Evolutionary conservation across 352 stramenopile genomes (phyloP).

Genomic region (Phytopythium ostracodes): DNA sequence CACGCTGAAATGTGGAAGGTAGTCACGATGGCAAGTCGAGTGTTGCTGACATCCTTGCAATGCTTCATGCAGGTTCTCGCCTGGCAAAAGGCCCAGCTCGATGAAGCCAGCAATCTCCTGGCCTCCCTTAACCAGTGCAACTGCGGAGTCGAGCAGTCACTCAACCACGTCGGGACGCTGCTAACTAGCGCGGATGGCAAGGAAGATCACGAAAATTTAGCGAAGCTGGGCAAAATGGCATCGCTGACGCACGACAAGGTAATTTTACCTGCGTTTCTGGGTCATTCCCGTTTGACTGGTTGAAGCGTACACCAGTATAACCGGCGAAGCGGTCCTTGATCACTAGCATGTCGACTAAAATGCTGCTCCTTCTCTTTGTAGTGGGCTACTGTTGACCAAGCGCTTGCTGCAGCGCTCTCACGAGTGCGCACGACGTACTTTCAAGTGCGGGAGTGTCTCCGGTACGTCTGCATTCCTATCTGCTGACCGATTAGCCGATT

Average conservation of each 20-base stretch:
- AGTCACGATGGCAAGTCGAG: not conserved
- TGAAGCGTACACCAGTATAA: too few species aligned
- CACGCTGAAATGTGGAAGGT: not conserved
- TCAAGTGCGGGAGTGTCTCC: conserved; percentile 74
- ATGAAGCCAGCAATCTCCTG: conserved; percentile 16
- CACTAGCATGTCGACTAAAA: not conserved
- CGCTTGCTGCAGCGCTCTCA: conserved; percentile 38
- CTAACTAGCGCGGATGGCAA: not conserved
- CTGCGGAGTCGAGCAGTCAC: conserved; percentile 13
- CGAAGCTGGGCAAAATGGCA: not conserved
- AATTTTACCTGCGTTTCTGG: not conserved
- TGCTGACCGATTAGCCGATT: not conserved
- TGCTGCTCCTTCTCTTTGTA: conserved; percentile 8
- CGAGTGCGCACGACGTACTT: conserved; percentile 73
- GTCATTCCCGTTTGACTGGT: too few species aligned
- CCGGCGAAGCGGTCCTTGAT: not conserved
- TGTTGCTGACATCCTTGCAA: not conserved
- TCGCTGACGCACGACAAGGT: not conserved
- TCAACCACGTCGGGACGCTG: conserved; percentile 13
- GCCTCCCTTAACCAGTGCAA: conserved; percentile 16
- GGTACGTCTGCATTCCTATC: conserved; percentile 19
- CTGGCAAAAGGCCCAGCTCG: conserved; percentile 19
- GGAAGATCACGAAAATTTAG: not conserved
- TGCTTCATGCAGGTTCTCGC: conserved; percentile 19
- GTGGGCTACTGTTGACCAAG: conserved; percentile 36